Conservation (phyloP, 495 filamentous ascomycete species). For the Penicillium steckii region DNA sequence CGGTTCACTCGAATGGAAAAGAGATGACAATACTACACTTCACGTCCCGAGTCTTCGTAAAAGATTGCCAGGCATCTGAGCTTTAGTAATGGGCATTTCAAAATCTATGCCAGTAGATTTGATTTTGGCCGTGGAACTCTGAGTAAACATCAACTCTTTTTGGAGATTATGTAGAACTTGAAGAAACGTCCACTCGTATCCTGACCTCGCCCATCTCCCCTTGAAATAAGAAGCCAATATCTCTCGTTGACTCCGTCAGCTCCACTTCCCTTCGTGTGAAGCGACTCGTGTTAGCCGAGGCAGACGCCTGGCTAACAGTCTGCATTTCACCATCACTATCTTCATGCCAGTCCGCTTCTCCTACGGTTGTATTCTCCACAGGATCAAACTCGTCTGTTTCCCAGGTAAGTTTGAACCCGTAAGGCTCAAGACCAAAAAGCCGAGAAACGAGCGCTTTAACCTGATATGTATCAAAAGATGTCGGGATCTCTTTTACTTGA, state of each 20-base stretch:
- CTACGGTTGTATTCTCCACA: slow-evolving; percentile 51
- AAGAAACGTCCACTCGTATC: slow-evolving; percentile 73
- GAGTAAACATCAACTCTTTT: no score
- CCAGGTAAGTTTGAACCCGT: slow-evolving; percentile 66
- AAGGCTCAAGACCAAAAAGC: slow-evolving; percentile 63
- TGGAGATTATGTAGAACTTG: no score
- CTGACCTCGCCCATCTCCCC: slow-evolving; percentile 55
- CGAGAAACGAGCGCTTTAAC: slow-evolving; percentile 75
- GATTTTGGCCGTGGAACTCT: no score
- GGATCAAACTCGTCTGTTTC: slow-evolving; percentile 87
- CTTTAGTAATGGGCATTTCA: slow-evolving; percentile 28
- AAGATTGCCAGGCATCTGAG: no score
- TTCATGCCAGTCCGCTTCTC: slow-evolving; percentile 53
- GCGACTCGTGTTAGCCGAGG: slow-evolving; percentile 26
- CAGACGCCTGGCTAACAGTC: background rate
- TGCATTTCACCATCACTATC: slow-evolving; percentile 54
- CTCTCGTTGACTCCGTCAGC: slow-evolving; percentile 74
- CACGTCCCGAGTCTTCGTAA: no score
- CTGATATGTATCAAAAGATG: slow-evolving; percentile 72
- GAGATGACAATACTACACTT: slow-evolving; percentile 13
- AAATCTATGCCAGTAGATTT: no score
- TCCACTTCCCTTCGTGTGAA: slow-evolving; percentile 77
- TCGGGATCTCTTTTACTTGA: slow-evolving; percentile 62
- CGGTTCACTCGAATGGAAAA: slow-evolving; percentile 10
- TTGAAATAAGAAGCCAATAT: slow-evolving; percentile 81